Percentiles rank a stretch among this genome's conserved stretches.
Evolutionary conservation across 164 flowering plant genomes (phyloP).

Genomic region (Malania oleifera): DNA sequence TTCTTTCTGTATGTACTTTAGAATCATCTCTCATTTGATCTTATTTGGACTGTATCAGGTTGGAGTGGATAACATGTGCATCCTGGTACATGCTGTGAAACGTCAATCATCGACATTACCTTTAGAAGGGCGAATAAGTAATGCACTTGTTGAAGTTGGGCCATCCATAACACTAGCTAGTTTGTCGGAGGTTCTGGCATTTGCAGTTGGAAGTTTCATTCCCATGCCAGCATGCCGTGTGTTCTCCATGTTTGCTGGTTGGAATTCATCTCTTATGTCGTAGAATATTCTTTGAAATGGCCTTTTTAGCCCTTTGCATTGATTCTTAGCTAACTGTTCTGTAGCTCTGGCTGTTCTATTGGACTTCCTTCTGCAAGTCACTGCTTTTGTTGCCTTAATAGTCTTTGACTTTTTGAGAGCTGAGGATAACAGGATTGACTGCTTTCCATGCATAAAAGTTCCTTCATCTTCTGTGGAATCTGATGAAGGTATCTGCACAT

Average conservation of each 20-base stretch:
- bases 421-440: constrained; percentile 81
- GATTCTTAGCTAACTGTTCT: constrained; percentile 9
- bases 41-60: constrained; percentile 45
- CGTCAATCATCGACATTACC: constrained; percentile 75
- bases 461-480: constrained; percentile 34
- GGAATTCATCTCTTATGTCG: constrained; percentile 7
- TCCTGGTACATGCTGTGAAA: constrained; percentile 89
- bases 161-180: constrained; percentile 97
- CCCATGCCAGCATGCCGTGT: constrained; percentile 99
- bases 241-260: constrained; percentile 99
- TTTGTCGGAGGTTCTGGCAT: constrained; percentile 86
- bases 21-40: too few species aligned
- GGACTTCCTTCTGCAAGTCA: constrained; percentile 97
- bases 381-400: constrained; percentile 95
- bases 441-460: constrained; percentile 79
- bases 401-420: constrained; percentile 81
- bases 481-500: constrained; percentile 41
- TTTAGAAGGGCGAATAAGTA: constrained; percentile 78
- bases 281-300: background rate
- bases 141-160: constrained; percentile 95
- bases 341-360: constrained; percentile 93
- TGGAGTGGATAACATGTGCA: constrained; percentile 99
- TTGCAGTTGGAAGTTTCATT: constrained; percentile 96
- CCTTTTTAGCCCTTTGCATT: too few species aligned
- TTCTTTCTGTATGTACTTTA: too few species aligned